Evolutionary conservation across 306 rosid genomes (phyloP), one percentile per base, ranked within the genome.

Genomic region (Casuarina glauca): DNA sequence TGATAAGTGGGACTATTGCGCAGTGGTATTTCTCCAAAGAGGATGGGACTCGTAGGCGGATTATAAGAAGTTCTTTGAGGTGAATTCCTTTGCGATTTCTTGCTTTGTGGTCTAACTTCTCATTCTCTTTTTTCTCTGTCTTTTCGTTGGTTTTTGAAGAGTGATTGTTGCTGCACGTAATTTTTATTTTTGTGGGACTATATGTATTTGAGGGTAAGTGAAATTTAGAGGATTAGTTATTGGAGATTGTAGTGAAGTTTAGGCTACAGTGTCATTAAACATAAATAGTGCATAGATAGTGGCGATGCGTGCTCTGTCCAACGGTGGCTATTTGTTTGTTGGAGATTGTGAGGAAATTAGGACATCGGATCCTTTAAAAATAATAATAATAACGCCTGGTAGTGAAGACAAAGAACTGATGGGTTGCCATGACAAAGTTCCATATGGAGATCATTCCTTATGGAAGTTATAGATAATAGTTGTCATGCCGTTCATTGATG

Each of bases 1-100:
- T 95, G 73, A 93, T 95, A 66, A 91, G 97, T 84, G 97, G 96
- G 62, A 91, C 97, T 49, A 69, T 95, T 66, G 91, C 96, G 1
- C 97, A 90, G 80, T 95, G 99, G 99, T 93, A 93, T 80, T 95
- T 95, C 82, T 48, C 84, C 0, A 95, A 84, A 90, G 96, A 78
- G 43, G 83, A 78, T 55, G 80, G 74, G 10, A 42, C 81, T 81
- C 92, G 89, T 0, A 84, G 82, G 68, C 78, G 87, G 82, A 83
- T 82, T 57, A 91, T 91, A 69, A 84, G 92, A 82, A 89, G 82
- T 48, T 89, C 97, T 60, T 84, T 92, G 69, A 92, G 98, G 98
- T 95, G 76, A 84, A 66, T 58, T 36, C 75, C 54, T 20, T 32
- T 17, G 46, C 15, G 3, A 66, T 74, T 20, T 26, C 5, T 55